Base-by-base conservation (phyloP, 805 yeast species). In the Wickerhamiella azymoides region DNA sequence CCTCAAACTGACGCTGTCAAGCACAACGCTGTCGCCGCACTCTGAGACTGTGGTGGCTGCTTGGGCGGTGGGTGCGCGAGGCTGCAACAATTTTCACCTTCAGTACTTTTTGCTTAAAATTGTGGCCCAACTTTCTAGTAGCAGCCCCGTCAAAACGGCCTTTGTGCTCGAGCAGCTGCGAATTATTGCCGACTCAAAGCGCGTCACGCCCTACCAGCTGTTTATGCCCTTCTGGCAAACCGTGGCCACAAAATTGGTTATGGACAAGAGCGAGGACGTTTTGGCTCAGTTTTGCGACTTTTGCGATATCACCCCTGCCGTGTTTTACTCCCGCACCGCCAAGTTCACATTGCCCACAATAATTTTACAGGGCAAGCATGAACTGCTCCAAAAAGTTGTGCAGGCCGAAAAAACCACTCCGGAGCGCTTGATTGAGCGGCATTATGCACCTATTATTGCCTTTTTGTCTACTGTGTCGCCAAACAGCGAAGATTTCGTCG, bases 161-260 rank as follows among this genome's bases (percentile, higher is more conserved):
- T 65, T 82, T 53, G 85, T 85, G 0, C 76, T 77, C 51, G 79
- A 78, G 55, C 74, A 76, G 47, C 63, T 89, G 3, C 63, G 74
- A 18, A 63, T 70, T 28, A 69, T 82, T 10, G 80, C 96, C 0
- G 54, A 63, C 14, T 66, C 74, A 1, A 73, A 74, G 52, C 62
- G 67, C 1, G 63, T 73, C 30, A 75, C 94, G 0, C 79, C 94
- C 0, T 86, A 89, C 74, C 84, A 81, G 57, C 62, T 89, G 11
- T 65, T 85, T 17, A 76, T 83, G 7, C 94, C 95, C 0, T 83
- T 76, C 50, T 70, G 92, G 54, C 86, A 89, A 2, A 72, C 79
- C 30, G 67, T 86, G 7, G 73, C 88, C 33, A 72, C 76, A 37
- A 71, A 72, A 19, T 69, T 84, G 14, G 77, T 84, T 3, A 39